Evolutionary conservation across 2,329 filamentous ascomycete genomes (phyloP).

Genomic region (Paecilomyces sp.): DNA sequence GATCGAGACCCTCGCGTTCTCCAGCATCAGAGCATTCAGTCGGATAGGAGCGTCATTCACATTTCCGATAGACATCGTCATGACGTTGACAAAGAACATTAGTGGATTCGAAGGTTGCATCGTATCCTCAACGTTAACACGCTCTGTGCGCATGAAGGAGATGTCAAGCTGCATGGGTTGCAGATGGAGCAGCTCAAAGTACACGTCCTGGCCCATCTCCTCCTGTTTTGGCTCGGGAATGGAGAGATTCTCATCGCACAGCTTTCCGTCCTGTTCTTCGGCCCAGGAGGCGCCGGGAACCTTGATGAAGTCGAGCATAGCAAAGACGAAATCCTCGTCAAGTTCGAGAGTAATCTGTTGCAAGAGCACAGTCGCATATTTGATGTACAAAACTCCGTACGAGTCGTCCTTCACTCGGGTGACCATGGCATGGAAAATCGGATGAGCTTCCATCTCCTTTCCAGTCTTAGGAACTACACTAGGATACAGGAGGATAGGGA

Average conservation of each 20-base stretch:
- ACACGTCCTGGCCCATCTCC: conserved; percentile 84
- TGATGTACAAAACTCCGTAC: conserved; percentile 96
- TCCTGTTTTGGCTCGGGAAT: conserved; percentile 86
- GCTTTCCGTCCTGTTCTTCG: conserved; percentile 70
- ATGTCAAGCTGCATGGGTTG: conserved; percentile 98
- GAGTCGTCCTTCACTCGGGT: conserved; percentile 97
- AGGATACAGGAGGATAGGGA: conserved; percentile 93
- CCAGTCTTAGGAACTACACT: conserved; percentile 96
- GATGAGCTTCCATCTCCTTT: conserved; percentile 92
- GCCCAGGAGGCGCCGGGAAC: conserved; percentile 85
- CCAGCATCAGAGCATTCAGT: conserved; percentile 86
- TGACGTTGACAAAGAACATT: conserved; percentile 97
- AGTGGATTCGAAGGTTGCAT: conserved; percentile 84
- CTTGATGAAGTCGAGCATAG: conserved; percentile 88
- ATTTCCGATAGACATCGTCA: conserved; percentile 99
- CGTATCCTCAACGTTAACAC: conserved; percentile 93
- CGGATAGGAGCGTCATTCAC: conserved; percentile 95
- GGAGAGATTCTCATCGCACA: conserved; percentile 84
- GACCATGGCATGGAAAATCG: conserved; percentile 84
- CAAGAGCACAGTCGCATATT: conserved; percentile 87
- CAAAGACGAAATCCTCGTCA: conserved; percentile 97
- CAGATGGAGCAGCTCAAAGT: conserved; percentile 94
- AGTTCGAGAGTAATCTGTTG: conserved; percentile 98
- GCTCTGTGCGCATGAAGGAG: conserved; percentile 93
- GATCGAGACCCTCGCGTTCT: conserved; percentile 88